phyloP scores from a whole-genome alignment of 352 stramenopile genomes.

The Chrysophaeum taylorii region DNA sequence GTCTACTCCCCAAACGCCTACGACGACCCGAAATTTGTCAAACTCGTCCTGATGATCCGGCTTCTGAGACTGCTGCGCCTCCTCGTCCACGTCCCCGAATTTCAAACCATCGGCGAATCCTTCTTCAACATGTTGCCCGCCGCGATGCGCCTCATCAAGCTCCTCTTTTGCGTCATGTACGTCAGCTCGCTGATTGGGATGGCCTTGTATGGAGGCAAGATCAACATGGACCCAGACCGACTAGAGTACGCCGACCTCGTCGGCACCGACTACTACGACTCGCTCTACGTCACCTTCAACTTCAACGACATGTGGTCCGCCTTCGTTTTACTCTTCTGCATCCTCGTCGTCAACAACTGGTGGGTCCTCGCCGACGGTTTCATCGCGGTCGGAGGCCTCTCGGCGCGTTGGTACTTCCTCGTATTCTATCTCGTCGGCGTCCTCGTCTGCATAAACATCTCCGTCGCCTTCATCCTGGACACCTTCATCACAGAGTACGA shows the following conservation, averaged over 20 bases:
- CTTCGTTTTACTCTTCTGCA: constrained; percentile 54
- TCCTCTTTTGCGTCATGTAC: constrained; percentile 38
- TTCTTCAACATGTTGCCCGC: constrained; percentile 47
- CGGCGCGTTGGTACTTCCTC: constrained; percentile 48
- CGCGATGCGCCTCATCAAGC: constrained; percentile 20
- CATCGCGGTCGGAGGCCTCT: constrained; percentile 45
- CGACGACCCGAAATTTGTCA: constrained; percentile 33
- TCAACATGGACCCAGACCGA: constrained; percentile 26
- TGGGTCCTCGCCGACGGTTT: constrained; percentile 56
- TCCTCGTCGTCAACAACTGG: constrained; percentile 66
- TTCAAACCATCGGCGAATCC: constrained; percentile 32
- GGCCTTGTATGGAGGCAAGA: constrained; percentile 50
- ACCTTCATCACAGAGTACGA: constrained; percentile 19
- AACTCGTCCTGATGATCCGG: constrained; percentile 45
- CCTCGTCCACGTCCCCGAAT: constrained; percentile 43
- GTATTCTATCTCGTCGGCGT: constrained; percentile 57
- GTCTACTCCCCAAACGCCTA: constrained; percentile 37
- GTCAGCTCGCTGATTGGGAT: constrained; percentile 51
- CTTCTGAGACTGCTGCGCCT: constrained; percentile 52
- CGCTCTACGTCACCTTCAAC: constrained; percentile 57
- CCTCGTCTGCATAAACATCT: constrained; percentile 56
- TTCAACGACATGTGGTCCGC: constrained; percentile 58
- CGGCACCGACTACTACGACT: constrained; percentile 38
- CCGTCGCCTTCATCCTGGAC: constrained; percentile 46
- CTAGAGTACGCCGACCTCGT: constrained; percentile 35